A percentile compares a stretch with the other conserved stretches of the same genome.
Conservation (phyloP, 257 asterid species). For the Voacanga thouarsii region DNA sequence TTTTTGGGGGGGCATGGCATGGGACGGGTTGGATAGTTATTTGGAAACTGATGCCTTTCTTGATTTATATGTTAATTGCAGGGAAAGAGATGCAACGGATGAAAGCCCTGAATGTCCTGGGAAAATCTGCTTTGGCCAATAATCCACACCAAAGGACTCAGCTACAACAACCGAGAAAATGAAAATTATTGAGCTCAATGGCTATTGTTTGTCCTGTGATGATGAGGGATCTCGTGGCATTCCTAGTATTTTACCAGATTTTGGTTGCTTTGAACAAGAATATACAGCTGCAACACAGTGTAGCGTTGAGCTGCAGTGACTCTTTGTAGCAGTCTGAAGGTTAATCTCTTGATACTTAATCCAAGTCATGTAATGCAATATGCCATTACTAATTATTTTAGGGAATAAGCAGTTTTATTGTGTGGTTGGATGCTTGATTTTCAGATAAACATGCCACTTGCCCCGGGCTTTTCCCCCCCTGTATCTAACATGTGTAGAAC, state of each 20-base stretch:
- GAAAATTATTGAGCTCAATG: slow-evolving; percentile 5
- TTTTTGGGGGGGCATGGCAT: not conserved
- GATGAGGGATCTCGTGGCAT: not conserved
- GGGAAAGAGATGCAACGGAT: slow-evolving; percentile 72
- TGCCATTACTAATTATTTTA: not conserved
- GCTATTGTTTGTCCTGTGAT: slow-evolving; percentile 1
- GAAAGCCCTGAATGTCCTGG: slow-evolving; percentile 55
- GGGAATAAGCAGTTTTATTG: not conserved
- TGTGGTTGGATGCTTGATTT: not conserved
- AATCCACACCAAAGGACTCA: slow-evolving; percentile 32
- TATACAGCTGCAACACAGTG: not conserved
- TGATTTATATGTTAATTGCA: slow-evolving; percentile 28
- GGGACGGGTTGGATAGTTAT: not conserved
- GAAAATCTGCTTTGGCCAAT: slow-evolving; percentile 38
- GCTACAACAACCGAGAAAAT: slow-evolving; percentile 36
- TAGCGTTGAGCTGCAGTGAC: not conserved
- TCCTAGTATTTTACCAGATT: not conserved
- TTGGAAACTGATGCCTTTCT: not conserved
- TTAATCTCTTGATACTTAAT: not conserved
- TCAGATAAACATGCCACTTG: not conserved
- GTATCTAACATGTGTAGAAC: not conserved
- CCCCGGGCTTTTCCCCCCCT: not conserved
- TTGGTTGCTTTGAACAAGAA: not conserved
- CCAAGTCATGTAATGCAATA: not conserved
- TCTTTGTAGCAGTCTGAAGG: not conserved